These are phyloP conservation scores for Arthrobotrys sphaeroides DNA, from an alignment of 2,329 filamentous ascomycete species.

Conservation along the genomic window DNA sequence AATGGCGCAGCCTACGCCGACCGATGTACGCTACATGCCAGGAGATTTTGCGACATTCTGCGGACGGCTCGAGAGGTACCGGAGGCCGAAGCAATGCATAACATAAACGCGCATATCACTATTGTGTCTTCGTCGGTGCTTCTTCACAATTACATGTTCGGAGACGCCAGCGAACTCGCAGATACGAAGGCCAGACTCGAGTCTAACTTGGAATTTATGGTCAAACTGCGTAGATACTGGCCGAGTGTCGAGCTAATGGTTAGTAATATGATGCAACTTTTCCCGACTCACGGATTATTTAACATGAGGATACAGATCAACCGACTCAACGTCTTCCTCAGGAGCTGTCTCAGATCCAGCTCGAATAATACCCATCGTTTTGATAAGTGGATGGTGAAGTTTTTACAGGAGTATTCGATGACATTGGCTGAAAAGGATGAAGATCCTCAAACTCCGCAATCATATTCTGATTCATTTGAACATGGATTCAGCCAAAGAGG, in stretches of 20 bases:
- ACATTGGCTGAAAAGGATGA: slow-evolving; percentile 56
- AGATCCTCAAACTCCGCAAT: neutral
- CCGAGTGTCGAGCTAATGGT: slow-evolving; percentile 61
- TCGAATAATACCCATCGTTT: slow-evolving; percentile 59
- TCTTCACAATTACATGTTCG: slow-evolving; percentile 60
- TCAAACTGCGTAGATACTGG: slow-evolving; percentile 60
- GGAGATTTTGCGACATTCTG: slow-evolving; percentile 59
- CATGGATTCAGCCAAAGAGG: slow-evolving; percentile 13
- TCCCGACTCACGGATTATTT: no score
- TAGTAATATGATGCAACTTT: neutral
- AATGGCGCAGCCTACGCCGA: slow-evolving; percentile 59
- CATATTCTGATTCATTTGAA: neutral
- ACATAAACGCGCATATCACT: slow-evolving; percentile 60
- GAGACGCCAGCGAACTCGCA: slow-evolving; percentile 59
- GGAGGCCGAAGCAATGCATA: slow-evolving; percentile 59
- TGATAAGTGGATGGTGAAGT: slow-evolving; percentile 59
- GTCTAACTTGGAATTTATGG: slow-evolving; percentile 59
- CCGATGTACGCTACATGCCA: slow-evolving; percentile 59
- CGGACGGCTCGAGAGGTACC: slow-evolving; percentile 56
- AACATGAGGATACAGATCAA: slow-evolving; percentile 57
- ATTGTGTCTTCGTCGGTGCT: slow-evolving; percentile 61
- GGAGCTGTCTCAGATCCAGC: slow-evolving; percentile 58
- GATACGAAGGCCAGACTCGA: slow-evolving; percentile 57
- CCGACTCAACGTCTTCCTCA: slow-evolving; percentile 60
- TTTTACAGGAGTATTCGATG: slow-evolving; percentile 60